A percentile compares a stretch with the other conserved stretches of the same genome.
These are phyloP conservation scores for Globisporangium nodosum DNA, from an alignment of 352 stramenopile genomes.

Conservation along the genomic window DNA sequence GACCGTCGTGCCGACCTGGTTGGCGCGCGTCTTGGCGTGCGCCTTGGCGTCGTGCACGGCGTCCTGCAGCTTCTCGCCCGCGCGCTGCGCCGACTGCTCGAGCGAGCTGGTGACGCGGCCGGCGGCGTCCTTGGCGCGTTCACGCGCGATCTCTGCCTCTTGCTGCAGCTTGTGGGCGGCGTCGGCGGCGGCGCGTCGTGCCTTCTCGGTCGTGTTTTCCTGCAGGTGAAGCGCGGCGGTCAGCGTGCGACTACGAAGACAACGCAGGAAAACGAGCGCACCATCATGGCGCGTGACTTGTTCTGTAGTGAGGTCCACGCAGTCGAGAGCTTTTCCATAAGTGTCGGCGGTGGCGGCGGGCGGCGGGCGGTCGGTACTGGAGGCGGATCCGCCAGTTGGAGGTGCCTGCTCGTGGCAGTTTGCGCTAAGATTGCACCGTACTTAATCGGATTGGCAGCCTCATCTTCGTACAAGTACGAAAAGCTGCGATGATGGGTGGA, in stretches of 20 bases:
- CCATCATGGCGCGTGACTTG: constrained; percentile 5
- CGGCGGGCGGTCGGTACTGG: neutral
- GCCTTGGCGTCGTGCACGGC: constrained; percentile 19
- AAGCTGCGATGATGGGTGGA: neutral
- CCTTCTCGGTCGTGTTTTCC: constrained; percentile 8
- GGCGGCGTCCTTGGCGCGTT: constrained; percentile 13
- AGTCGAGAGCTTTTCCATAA: constrained; percentile 12
- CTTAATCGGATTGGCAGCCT: no score
- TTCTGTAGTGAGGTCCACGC: constrained; percentile 11
- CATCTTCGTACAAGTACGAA: neutral
- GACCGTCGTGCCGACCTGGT: constrained; percentile 4
- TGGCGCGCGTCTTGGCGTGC: constrained; percentile 18
- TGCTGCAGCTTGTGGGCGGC: constrained; percentile 15
- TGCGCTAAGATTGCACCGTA: neutral
- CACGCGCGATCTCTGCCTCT: constrained; percentile 1
- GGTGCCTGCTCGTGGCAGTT: neutral
- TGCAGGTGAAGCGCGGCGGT: neutral
- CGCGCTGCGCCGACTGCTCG: constrained; percentile 10
- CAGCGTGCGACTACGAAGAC: neutral
- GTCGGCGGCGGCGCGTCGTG: constrained; percentile 5
- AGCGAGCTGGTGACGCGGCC: neutral
- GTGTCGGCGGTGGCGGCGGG: neutral
- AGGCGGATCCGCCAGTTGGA: neutral
- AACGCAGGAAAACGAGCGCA: neutral
- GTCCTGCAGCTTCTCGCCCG: constrained; percentile 26